Conservation (phyloP, 129 eudicot species). For the Chrysanthemum seticuspe region DNA sequence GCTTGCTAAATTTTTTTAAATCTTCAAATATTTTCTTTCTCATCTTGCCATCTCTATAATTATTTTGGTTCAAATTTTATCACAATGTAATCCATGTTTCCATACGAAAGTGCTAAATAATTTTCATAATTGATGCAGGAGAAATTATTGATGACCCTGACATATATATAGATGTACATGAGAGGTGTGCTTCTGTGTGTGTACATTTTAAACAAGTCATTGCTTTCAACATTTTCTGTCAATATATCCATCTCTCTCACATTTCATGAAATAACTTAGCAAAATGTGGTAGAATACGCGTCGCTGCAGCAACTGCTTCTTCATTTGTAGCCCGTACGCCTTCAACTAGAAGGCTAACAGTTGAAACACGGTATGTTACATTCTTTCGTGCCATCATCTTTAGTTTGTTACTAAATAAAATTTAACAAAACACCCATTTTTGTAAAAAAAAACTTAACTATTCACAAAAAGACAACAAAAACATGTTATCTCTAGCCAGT, state of each 20-base stretch:
- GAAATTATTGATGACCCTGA: conserved; percentile 98
- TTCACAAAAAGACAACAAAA: too few relatives aligned
- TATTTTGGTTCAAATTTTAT: background rate
- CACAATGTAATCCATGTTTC: background rate
- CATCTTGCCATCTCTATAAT: background rate
- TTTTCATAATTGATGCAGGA: conserved; percentile 53
- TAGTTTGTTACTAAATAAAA: too few relatives aligned
- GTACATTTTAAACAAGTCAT: background rate
- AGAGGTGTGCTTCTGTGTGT: conserved; percentile 49
- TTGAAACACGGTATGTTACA: conserved; percentile 51
- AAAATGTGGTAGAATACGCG: conserved; percentile 72
- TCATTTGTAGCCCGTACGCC: conserved; percentile 84
- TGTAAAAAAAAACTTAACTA: too few relatives aligned
- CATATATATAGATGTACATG: conserved; percentile 88
- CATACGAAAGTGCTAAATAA: conserved; percentile 11
- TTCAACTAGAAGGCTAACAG: conserved; percentile 55
- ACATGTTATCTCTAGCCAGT: too few relatives aligned
- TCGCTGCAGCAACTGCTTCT: conserved; percentile 90
- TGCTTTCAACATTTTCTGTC: conserved; percentile 2
- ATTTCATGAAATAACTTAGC: background rate
- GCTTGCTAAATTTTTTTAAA: too few relatives aligned
- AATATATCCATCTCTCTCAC: background rate
- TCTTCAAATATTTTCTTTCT: background rate
- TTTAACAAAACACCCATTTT: too few relatives aligned
- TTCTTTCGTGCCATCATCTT: background rate